These are phyloP conservation scores for rapeseed (Brassica napus) DNA, from an alignment of 345 rosid genomes.

Conservation along the genomic window Da-Ae NC_063444.1:9344501-9345000, in stretches of 20 bases:
- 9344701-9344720: neutral
- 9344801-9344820: constrained; percentile 9
- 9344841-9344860: constrained; percentile 7
- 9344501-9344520: neutral
- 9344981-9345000: neutral
- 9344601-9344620: neutral
- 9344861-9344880: constrained; percentile 6
- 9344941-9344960: neutral
- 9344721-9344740: neutral
- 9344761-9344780: neutral
- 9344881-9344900: neutral
- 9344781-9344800: constrained; percentile 11
- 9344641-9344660: constrained; percentile 15
- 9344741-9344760: neutral
- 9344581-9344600: constrained; percentile 1
- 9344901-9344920: neutral
- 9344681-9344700: neutral
- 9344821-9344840: constrained; percentile 29
- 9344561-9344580: neutral
- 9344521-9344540: constrained; percentile 5
- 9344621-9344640: neutral
- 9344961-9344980: neutral
- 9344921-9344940: neutral
- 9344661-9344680: neutral
- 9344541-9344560: constrained; percentile 4